Base-by-base conservation (phyloP, 2,329 filamentous ascomycete genomes). In the Trichoderma aggressivum region DNA sequence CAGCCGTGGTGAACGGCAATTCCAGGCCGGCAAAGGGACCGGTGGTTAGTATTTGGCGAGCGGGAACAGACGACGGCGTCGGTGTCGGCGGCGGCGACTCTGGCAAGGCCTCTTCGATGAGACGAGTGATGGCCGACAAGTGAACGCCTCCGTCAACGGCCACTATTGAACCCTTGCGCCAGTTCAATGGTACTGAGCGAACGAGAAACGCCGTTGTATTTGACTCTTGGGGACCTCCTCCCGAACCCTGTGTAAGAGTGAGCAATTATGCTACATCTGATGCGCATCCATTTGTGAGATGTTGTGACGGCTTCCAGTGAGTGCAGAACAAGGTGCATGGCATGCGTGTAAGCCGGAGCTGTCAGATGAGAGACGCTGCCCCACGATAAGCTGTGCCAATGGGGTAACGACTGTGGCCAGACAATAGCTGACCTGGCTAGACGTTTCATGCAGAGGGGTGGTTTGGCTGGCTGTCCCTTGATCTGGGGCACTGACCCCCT, bases 101-200 rank as follows among this genome's bases (percentile, higher is more conserved):
- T 3, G 82, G 81, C 18, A 86, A 80, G 3, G 84, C 84, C n/a
- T 84, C 79, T 73, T 94, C 86, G 30, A 99, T 85, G 61, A 97
- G 92, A 61, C 88, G 87, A n/a, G 89, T 89, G 70, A 99, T 97
- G 70, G 93, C 90, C 32, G 93, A 90, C 53, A 99, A 87, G 79
- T 98, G 92, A 36, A 94, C 93, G 61, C 96, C 96, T 11, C 94
- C 94, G 83, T 99, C 96, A 66, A 99, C 91, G n/a, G 95, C 94
- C 32, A 98, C 85, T 53, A 98, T 81, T 0, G 94, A 98, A 58
- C 92, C 91, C 76, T 90, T 92, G 62, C 87, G 85, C 96, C 96
- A 99, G 73, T 90, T 88, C 66, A 91, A 88, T 34, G 90, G 88
- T 11, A 91, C 86, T 5, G 95, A 95, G 60, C 95, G 91, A 60